These are phyloP conservation scores for Eutypella sp. DNA, from an alignment of 2,329 filamentous ascomycete species.

Conservation along the genomic window DNA sequence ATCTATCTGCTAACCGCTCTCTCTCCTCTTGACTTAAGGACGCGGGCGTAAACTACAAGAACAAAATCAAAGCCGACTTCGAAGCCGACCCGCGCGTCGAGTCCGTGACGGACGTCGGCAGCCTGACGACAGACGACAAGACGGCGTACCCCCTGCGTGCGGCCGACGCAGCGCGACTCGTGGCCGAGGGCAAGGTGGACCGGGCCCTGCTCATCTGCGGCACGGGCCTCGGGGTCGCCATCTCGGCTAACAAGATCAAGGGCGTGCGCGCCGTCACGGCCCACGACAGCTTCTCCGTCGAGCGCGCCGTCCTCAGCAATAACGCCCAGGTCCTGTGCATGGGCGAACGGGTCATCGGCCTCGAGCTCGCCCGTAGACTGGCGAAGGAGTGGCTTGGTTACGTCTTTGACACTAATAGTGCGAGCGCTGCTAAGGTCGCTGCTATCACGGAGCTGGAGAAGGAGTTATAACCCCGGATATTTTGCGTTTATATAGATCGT, in stretches of 20 bases:
- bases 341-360: constrained; percentile 75
- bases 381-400: constrained; percentile 83
- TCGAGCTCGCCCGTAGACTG: constrained; percentile 73
- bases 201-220: constrained; percentile 80
- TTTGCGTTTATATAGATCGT: too few relatives aligned
- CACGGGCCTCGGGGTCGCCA: constrained; percentile 81
- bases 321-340: constrained; percentile 84
- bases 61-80: constrained; percentile 69
- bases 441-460: constrained; percentile 37
- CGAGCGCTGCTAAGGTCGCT: constrained; percentile 41
- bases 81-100: constrained; percentile 61
- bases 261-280: constrained; percentile 84
- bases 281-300: constrained; percentile 80
- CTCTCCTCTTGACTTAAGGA: constrained; percentile 37
- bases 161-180: constrained; percentile 62
- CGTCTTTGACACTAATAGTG: constrained; percentile 64
- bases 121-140: constrained; percentile 61
- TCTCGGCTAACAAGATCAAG: constrained; percentile 82
- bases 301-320: constrained; percentile 76
- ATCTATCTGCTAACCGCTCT: neutral
- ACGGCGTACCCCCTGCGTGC: constrained; percentile 79
- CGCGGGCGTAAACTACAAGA: constrained; percentile 74
- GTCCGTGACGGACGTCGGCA: constrained; percentile 70
- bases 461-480: constrained; percentile 10
- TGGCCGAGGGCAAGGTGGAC: constrained; percentile 62